A percentile compares a stretch with the other conserved stretches of the same genome.
These are phyloP conservation scores for Chloranthus sessilifolius DNA, from an alignment of 164 flowering plant species.

Conservation along the genomic window DNA sequence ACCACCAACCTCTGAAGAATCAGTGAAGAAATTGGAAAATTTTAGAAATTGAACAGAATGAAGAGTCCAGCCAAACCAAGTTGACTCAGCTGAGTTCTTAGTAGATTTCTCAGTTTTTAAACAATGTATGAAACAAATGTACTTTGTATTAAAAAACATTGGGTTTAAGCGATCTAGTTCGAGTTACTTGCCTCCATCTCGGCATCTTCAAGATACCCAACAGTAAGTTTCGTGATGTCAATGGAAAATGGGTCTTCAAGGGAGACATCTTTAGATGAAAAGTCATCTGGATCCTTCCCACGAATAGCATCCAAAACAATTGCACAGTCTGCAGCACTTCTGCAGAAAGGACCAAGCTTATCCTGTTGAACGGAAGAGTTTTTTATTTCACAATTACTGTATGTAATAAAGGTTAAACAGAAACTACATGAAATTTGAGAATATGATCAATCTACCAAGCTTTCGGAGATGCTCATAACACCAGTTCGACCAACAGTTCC, in stretches of 20 bases:
- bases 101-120: too few relatives aligned
- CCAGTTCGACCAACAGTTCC: slow-evolving; percentile 77
- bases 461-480: slow-evolving; percentile 81
- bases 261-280: slow-evolving; percentile 52
- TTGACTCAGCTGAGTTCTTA: too few relatives aligned
- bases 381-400: background rate
- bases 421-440: background rate
- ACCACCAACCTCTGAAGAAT: too few relatives aligned
- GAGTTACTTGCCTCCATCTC: slow-evolving; percentile 58
- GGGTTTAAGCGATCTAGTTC: too few relatives aligned
- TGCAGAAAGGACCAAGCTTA: slow-evolving; percentile 84
- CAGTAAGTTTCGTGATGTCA: slow-evolving; percentile 64
- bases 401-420: background rate
- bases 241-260: slow-evolving; percentile 60
- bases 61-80: background rate
- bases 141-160: too few relatives aligned
- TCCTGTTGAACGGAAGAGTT: slow-evolving; percentile 43
- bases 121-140: too few relatives aligned
- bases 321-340: slow-evolving; percentile 62
- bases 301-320: slow-evolving; percentile 57
- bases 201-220: slow-evolving; percentile 77
- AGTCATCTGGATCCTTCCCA: slow-evolving; percentile 75
- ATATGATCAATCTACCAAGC: slow-evolving; percentile 46
- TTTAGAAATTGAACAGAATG: background rate
- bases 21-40: background rate